Conservation (phyloP, 352 stramenopile species). For the Pythium oligandrum region DNA sequence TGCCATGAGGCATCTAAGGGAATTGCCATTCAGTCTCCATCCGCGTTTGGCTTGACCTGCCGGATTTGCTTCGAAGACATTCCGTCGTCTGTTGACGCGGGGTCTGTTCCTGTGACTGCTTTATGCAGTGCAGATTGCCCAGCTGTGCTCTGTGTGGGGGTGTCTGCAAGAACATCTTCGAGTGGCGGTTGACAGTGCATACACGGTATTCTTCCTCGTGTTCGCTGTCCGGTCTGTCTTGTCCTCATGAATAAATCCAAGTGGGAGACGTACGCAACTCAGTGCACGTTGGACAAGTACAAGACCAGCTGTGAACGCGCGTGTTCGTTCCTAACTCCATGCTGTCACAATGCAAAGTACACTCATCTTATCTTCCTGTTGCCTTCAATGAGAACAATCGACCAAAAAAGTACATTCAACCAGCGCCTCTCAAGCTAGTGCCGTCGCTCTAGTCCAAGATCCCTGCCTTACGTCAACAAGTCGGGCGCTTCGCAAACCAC, state of each 20-base stretch:
- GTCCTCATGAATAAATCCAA: slow-evolving; percentile 14
- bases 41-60: slow-evolving; percentile 1
- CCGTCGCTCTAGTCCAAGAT: background rate
- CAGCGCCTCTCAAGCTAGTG: background rate
- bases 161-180: slow-evolving; percentile 16
- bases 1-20: no score
- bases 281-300: slow-evolving; percentile 6
- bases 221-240: slow-evolving; percentile 23
- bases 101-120: background rate
- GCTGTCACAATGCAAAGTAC: slow-evolving; percentile 20
- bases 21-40: no score
- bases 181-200: slow-evolving; percentile 2
- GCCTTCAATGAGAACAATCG: background rate
- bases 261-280: slow-evolving; percentile 6
- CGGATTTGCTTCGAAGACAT: slow-evolving; percentile 19
- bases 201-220: slow-evolving; percentile 14
- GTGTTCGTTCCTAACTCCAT: slow-evolving; percentile 20
- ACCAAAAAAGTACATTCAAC: slow-evolving; percentile 1
- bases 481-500: slow-evolving; percentile 9
- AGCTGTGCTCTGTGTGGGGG: slow-evolving; percentile 9
- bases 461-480: slow-evolving; percentile 1
- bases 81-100: background rate
- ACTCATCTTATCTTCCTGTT: slow-evolving; percentile 20
- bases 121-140: slow-evolving; percentile 15
- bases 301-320: slow-evolving; percentile 4